A percentile compares a stretch with the other conserved stretches of the same genome.
Evolutionary conservation across 805 yeast species (phyloP).

Genomic region (Wickerhamomyces subpelliculosus): DNA sequence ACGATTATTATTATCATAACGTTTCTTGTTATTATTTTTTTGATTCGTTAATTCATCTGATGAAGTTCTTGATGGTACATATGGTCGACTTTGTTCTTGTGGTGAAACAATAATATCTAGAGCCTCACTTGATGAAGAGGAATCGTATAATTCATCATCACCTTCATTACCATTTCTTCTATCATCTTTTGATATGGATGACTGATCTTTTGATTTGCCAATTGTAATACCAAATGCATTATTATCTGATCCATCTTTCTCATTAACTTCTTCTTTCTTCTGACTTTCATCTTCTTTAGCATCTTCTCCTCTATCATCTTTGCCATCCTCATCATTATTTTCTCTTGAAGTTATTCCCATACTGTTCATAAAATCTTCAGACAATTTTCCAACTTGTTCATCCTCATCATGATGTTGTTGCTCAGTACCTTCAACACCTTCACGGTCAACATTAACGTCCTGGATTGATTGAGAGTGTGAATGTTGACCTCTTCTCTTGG

Average conservation of each 20-base stretch:
- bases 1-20: not conserved
- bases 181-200: not conserved
- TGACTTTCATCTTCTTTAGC: not conserved
- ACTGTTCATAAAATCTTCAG: not conserved
- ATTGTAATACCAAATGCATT: not conserved
- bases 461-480: conserved; percentile 2
- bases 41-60: not conserved
- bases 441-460: no score
- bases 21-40: not conserved
- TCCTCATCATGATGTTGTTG: conserved; percentile 1
- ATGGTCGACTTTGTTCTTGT: not conserved
- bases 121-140: not conserved
- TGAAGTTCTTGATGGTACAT: conserved; percentile 1
- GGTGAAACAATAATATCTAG: not conserved
- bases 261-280: not conserved
- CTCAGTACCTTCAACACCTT: not conserved
- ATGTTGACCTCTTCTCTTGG: conserved; percentile 21
- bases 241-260: not conserved
- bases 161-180: not conserved
- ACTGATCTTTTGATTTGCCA: no score
- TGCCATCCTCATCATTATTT: conserved; percentile 1
- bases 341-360: not conserved
- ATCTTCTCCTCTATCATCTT: conserved; percentile 1
- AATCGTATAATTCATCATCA: not conserved
- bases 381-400: not conserved